phyloP scores from a whole-genome alignment of 805 yeast genomes.

The Candida ovalis region DNA sequence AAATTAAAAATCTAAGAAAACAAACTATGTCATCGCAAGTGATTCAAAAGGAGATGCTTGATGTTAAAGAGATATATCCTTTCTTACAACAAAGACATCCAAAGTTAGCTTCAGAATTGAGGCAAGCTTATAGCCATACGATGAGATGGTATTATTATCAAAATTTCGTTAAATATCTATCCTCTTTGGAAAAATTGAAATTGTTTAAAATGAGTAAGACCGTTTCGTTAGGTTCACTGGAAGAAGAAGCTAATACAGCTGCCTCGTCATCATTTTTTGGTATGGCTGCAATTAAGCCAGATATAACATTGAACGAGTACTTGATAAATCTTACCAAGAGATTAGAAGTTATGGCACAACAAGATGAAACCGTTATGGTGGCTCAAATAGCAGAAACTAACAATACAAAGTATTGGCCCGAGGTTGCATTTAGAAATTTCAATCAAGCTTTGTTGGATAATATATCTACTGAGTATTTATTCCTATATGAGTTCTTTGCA shows the following conservation, averaged over 20 bases:
- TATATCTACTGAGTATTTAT: constrained; percentile 69
- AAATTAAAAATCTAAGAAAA: constrained; percentile 66
- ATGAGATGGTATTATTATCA: constrained; percentile 91
- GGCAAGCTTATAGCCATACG: constrained; percentile 78
- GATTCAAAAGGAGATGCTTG: constrained; percentile 62
- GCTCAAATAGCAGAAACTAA: constrained; percentile 84
- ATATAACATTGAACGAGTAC: constrained; percentile 47
- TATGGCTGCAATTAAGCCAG: constrained; percentile 1
- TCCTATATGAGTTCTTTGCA: constrained; percentile 67
- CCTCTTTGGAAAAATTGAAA: constrained; percentile 64
- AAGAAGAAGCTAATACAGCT: constrained; percentile 14
- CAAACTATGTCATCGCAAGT: constrained; percentile 66
- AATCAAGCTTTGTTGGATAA: constrained; percentile 73
- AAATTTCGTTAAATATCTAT: constrained; percentile 71
- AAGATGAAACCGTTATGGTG: constrained; percentile 63
- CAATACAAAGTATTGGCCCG: constrained; percentile 59
- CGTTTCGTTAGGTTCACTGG: constrained; percentile 20
- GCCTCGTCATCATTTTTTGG: constrained; percentile 14
- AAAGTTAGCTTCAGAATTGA: constrained; percentile 65
- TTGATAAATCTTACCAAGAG: constrained; percentile 55
- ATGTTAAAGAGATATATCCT: constrained; percentile 55
- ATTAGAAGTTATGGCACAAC: constrained; percentile 46
- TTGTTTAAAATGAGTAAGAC: constrained; percentile 50
- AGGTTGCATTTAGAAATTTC: constrained; percentile 68
- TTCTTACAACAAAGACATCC: constrained; percentile 55